Percentiles rank a stretch among this genome's conserved stretches.
phyloP scores from a whole-genome alignment of 2,329 filamentous ascomycete species.

The Aspergillus sp. region DNA sequence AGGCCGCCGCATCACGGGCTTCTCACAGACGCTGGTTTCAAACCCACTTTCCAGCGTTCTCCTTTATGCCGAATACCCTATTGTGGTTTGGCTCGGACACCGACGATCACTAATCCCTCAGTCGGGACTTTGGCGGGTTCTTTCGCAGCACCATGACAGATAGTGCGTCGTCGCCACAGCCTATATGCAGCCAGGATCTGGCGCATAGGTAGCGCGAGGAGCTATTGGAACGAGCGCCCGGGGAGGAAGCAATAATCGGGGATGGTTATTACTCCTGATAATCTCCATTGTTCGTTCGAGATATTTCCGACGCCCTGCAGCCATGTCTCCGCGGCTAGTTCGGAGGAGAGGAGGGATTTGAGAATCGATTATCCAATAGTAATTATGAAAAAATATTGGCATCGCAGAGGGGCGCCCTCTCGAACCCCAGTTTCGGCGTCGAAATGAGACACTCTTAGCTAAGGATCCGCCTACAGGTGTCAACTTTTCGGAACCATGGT shows the following conservation, averaged over 20 bases:
- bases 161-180: background rate
- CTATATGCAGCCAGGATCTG: background rate
- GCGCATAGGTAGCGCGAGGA: background rate
- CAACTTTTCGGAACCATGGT: background rate
- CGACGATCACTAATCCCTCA: background rate
- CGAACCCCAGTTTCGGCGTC: background rate
- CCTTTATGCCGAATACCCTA: background rate
- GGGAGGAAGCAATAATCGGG: background rate
- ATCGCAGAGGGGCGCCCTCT: background rate
- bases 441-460: background rate
- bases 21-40: no score
- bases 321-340: background rate
- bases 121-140: background rate
- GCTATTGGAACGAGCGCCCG: background rate
- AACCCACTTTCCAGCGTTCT: background rate
- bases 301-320: background rate
- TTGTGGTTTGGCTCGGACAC: background rate
- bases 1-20: no score
- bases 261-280: background rate
- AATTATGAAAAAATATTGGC: background rate
- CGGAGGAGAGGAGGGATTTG: background rate
- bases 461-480: background rate
- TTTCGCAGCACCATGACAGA: background rate
- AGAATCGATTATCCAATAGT: background rate
- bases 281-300: background rate